Conservation (phyloP, 1,139 yeast genomes). For the Debaryomyces nepalensis region DNA sequence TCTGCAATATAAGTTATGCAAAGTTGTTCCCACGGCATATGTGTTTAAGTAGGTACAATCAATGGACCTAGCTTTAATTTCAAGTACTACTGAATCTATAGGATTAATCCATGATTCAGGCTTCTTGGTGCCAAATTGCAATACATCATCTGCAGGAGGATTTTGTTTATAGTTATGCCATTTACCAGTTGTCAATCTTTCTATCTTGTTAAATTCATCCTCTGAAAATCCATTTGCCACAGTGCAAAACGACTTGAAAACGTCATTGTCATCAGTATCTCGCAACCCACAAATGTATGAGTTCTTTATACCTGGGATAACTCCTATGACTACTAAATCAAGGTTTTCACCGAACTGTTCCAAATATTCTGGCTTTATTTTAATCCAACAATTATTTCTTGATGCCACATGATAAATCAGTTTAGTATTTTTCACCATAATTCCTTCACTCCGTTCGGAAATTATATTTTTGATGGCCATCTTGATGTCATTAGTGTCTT, state of each 20-base stretch:
- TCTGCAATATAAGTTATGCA: slow-evolving; percentile 78
- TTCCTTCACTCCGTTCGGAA: slow-evolving; percentile 74
- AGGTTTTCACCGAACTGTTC: slow-evolving; percentile 86
- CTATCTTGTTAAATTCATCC: slow-evolving; percentile 64
- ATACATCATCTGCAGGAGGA: slow-evolving; percentile 45
- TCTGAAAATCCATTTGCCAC: slow-evolving; percentile 85
- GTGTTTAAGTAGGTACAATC: slow-evolving; percentile 51
- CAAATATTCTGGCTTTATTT: slow-evolving; percentile 88
- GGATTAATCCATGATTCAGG: slow-evolving; percentile 87
- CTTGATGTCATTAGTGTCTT: slow-evolving; percentile 56
- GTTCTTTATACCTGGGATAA: slow-evolving; percentile 72
- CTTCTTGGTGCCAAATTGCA: slow-evolving; percentile 61
- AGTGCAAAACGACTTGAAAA: slow-evolving; percentile 65
- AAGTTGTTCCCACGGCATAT: slow-evolving; percentile 70
- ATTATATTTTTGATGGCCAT: slow-evolving; percentile 62
- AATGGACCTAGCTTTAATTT: slow-evolving; percentile 80
- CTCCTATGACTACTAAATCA: slow-evolving; percentile 81
- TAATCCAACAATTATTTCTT: slow-evolving; percentile 72
- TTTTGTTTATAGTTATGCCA: slow-evolving; percentile 56
- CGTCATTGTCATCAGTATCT: slow-evolving; percentile 33
- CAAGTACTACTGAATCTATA: slow-evolving; percentile 74
- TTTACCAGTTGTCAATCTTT: slow-evolving; percentile 57
- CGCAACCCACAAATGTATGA: slow-evolving; percentile 76
- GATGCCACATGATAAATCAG: slow-evolving; percentile 65
- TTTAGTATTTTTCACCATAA: slow-evolving; percentile 70